Base-by-base conservation (phyloP, 2,329 filamentous ascomycete species). In the Aspergillus sp. region DNA sequence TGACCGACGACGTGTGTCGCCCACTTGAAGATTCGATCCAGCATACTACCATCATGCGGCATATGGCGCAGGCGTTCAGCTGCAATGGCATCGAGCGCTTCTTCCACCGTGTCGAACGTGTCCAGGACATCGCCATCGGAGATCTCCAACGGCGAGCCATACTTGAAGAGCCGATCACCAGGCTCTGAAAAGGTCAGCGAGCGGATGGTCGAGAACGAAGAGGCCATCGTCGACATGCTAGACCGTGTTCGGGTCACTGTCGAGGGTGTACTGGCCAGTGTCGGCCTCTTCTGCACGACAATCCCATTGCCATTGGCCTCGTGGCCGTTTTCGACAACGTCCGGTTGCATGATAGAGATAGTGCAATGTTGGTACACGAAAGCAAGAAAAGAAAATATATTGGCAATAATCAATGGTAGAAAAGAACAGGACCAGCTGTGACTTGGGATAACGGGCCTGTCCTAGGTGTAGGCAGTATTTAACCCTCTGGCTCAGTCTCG, bases 11-110 rank as follows among this genome's bases (percentile, higher is more conserved):
- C 10, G 17, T 23, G 23, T 4, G 40, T 38, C 5, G 46, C 46
- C 16, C 40, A 25, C 16, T 49, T 49, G 23, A 42, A 49, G 17
- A 38, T 38, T 17, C 46, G 19, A 42, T 49, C 46, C 23, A 49
- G 46, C 9, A 31, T 36, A 31, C 46, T 49, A 16, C 46, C 36
- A 49, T 49, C 21, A 13, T 49, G 32, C 5, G 46, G 46, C 46
- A 49, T 49, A 21, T 29, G 41, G 5, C 46, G 36, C n/a, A 49
- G 21, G 7, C 46, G 46, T 14, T 49, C 36, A 5, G 25, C 46
- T 17, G 46, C 46, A 17, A 49, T 49, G 2, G 20, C 46, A 29
- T 49, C 46, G 2, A 49, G 20, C 9, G 40, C 20, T 19, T 49
- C 46, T n/a, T 21, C 23, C 34, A 25, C 36, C 32, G 46, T 49